These are phyloP conservation scores for Pythium brassicae DNA, from an alignment of 352 stramenopile species.

Conservation along the genomic window DNA sequence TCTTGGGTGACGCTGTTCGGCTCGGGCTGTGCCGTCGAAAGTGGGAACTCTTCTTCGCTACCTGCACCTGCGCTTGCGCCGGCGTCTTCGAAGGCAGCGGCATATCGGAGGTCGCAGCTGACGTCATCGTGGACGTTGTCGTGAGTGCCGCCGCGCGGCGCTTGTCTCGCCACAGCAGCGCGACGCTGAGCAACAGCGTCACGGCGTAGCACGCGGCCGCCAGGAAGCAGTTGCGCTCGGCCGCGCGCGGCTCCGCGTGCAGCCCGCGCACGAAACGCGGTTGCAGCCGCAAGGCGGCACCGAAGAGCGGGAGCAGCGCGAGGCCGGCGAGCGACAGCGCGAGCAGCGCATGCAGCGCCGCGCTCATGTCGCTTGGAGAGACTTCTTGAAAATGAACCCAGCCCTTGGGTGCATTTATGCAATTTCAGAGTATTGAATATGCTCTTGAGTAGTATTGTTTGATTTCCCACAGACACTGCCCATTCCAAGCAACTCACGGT, in stretches of 20 bases:
- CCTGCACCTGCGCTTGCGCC: neutral
- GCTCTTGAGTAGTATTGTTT: neutral
- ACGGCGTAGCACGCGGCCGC: slow-evolving; percentile 41
- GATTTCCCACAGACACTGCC: too few species aligned
- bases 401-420: too few species aligned
- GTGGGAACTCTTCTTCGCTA: neutral
- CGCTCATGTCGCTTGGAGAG: slow-evolving; percentile 23
- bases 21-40: neutral
- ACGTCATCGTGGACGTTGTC: too few species aligned
- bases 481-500: too few species aligned
- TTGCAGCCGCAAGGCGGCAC: slow-evolving; percentile 50
- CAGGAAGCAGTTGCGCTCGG: slow-evolving; percentile 65
- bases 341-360: slow-evolving; percentile 29
- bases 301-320: slow-evolving; percentile 50
- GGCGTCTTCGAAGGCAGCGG: too few species aligned
- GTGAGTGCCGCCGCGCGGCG: neutral
- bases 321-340: slow-evolving; percentile 46
- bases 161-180: slow-evolving; percentile 15
- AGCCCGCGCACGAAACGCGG: slow-evolving; percentile 55
- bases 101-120: too few species aligned
- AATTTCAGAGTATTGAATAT: neutral
- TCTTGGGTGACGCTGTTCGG: neutral
- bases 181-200: slow-evolving; percentile 29
- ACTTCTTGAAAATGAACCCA: neutral
- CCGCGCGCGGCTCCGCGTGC: slow-evolving; percentile 27